These are phyloP conservation scores for Kwoniella mangroviensis DNA, from an alignment of 768 basidiomycete species.

Conservation along the genomic window DNA sequence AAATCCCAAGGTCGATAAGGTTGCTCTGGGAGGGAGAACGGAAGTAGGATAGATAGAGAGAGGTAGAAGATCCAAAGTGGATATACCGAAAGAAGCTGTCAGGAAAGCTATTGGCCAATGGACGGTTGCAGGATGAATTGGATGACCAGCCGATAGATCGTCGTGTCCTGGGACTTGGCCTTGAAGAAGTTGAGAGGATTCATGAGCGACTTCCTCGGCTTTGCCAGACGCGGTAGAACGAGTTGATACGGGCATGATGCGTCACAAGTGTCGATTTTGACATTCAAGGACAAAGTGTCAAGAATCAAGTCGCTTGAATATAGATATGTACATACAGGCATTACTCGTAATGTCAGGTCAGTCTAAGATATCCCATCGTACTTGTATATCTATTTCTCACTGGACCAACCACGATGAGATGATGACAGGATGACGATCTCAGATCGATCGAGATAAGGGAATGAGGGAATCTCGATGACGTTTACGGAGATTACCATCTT, in stretches of 20 bases:
- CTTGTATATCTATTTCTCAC: no score
- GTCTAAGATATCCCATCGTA: no score
- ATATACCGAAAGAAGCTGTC: conserved; percentile 46
- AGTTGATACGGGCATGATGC: conserved; percentile 7
- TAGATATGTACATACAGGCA: no score
- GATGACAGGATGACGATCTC: conserved; percentile 6
- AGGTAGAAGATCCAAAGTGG: conserved; percentile 46
- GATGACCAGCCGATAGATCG: conserved; percentile 44
- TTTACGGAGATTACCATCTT: no score
- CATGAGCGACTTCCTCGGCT: conserved; percentile 32
- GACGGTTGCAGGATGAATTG: conserved; percentile 35
- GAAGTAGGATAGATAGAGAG: conserved; percentile 31
- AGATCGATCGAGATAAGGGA: conserved; percentile 5
- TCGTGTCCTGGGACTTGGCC: conserved; percentile 32
- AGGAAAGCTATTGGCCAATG: conserved; percentile 46
- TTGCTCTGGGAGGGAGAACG: conserved; percentile 45
- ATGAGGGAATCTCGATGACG: neutral
- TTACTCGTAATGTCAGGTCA: no score
- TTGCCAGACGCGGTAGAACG: neutral
- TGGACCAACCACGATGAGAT: neutral
- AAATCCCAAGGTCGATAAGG: conserved; percentile 47
- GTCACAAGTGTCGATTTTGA: no score
- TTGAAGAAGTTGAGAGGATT: conserved; percentile 22
- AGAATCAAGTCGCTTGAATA: no score
- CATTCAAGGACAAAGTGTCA: no score